Base-by-base conservation (phyloP, 768 basidiomycete genomes). In the Lanmaoa rubissima region DNA sequence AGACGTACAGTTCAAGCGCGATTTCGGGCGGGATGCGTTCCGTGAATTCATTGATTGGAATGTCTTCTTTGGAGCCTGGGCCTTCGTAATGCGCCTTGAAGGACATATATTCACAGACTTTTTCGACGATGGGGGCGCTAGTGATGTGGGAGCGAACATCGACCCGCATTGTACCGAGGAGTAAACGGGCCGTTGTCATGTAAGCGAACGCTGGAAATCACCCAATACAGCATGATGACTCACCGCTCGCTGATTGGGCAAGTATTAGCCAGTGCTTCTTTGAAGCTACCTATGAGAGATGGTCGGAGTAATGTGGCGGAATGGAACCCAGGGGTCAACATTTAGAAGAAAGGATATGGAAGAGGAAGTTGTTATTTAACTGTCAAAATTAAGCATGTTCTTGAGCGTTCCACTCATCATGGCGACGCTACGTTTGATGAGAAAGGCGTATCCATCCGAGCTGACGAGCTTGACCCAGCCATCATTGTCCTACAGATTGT, bases 21-120 rank as follows among this genome's bases (percentile, higher is more conserved):
- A 97, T 82, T 70, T 96, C 94, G 1, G 91, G 91, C 1, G 86
- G 85, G 49, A 98, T 81, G 19, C 94, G 82, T 61, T 95, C 92
- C 60, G 81, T 72, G 61, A 94, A 88, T 62, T 97, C 94, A 21
- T 80, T 76, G 2, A 82, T 66, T 4, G 93, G 92, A 21, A 90
- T 76, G 48, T 93, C 90, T 63, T 94, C 92, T 61, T 86, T 91
- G 8, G 83, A 75, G 1, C 81, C 82, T 2, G 75, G 77, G n/a
- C 80, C 79, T 58, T 87, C 84, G 67, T 92, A 93, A 58, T 92
- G 80, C 1, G 84, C 76, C 73, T 90, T 94, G 78, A 89, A 94
- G 34, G 82, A 76, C 75, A 96, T 90, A 68, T 93, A 97, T 71
- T 98, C 94, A 41, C 92, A 79, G 51, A 96, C 78, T 67, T 92